Evolutionary conservation across 371 early-diverging fungal species (phyloP).

Genomic region (Mortierella sp.): DNA sequence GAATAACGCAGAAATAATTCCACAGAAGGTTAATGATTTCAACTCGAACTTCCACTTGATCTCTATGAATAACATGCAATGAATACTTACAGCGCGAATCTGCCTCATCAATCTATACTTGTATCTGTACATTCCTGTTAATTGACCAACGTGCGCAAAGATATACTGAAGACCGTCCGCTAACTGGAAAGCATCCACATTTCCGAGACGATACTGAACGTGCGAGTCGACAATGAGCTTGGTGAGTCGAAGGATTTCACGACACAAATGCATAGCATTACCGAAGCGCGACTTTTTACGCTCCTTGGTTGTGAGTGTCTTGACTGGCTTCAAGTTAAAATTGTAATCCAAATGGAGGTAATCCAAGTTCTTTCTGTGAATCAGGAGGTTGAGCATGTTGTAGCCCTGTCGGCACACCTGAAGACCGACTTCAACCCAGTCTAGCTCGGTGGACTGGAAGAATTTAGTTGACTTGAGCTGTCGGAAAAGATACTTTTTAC

Average conservation of each 20-base stretch:
- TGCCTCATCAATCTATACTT: conserved; percentile 99
- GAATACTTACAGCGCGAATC: conserved; percentile 84
- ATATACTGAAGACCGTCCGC: conserved; percentile 98
- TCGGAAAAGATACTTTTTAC: conserved; percentile 94
- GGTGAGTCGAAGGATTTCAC: conserved; percentile 98
- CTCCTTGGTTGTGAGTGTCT: conserved; percentile 99
- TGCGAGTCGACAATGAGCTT: conserved; percentile 98
- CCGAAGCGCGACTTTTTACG: conserved; percentile 99
- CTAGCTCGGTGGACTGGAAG: conserved; percentile 97
- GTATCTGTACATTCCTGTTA: conserved; percentile 99
- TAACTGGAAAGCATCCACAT: conserved; percentile 97
- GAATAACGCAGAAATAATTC: not conserved
- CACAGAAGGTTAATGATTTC: no score
- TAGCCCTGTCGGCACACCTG: conserved; percentile 99
- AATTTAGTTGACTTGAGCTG: conserved; percentile 97
- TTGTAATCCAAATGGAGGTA: conserved; percentile 99
- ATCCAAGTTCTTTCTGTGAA: conserved; percentile 97
- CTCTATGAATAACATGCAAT: not conserved
- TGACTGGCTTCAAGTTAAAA: conserved; percentile 98
- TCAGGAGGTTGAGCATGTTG: conserved; percentile 98
- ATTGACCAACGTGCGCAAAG: conserved; percentile 99
- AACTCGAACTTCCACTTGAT: not conserved
- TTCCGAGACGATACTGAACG: conserved; percentile 97
- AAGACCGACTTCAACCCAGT: conserved; percentile 99
- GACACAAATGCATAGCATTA: conserved; percentile 94